Evolutionary conservation across 495 filamentous ascomycete species (phyloP), one percentile per base, ranked within the genome.

Genomic region (Neurospora pannonica): DNA sequence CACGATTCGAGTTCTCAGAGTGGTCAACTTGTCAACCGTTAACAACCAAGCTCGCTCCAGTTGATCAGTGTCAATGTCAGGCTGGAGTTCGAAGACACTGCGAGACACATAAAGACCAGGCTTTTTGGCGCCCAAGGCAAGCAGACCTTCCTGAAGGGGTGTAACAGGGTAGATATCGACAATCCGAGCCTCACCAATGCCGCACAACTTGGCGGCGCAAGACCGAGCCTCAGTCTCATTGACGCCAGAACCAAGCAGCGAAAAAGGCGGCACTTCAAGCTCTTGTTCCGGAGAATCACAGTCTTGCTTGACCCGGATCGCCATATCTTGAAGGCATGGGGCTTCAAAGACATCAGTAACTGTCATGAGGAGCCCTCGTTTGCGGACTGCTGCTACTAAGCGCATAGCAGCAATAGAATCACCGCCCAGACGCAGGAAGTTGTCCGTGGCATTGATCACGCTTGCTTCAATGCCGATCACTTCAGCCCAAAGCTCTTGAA

Each of bases 371-470:
- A 90, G 67, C 3, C 86, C 86, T 31, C 84, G 82, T 4, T 75
- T 76, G 42, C 82, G 87, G 31, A 87, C 85, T 60, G 85, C 85
- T 10, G 88, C 85, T 15, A 89, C 90, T 60, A 93, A 83, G 74
- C 87, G 89, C 80, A 82, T 81, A n/a, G 80, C 80, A 11, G 77
- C 74, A 37, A 82, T 74, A 2, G 80, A 81, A 34, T 82, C 79
- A 19, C 80, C 80, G 9, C 80, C 80, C 0, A 82, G 75, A 1
- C 74, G 75, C 72, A 82, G 78, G 74, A 82, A 82, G 71, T 77
- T 81, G 74, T 78, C 78, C 7, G 75, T n/a, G 4, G 46, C 28
- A 0, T 72, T 73, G 34, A 82, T 79, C 5, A 19, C 36, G 0
- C 42, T 60, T 1, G 46, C 17, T 40, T 77, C 77, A 10, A 78